Evolutionary conservation across 2,329 filamentous ascomycete genomes (phyloP), one percentile per base, ranked within the genome.

Genomic region (Lecanicillium sp.): DNA sequence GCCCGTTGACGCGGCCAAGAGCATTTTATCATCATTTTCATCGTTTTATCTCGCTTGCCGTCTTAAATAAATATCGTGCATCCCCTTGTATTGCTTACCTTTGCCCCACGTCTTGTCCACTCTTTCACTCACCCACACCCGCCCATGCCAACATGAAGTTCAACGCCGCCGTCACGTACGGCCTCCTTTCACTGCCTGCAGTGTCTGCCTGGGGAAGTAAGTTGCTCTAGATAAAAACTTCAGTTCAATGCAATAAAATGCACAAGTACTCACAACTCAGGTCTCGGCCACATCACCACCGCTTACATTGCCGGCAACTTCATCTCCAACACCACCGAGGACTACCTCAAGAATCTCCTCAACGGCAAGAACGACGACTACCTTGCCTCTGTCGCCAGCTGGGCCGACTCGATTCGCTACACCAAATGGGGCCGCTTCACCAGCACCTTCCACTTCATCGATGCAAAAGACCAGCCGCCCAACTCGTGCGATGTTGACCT

Each of bases 321-420:
- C 56, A 78, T 86, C 43, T 64, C 74, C 46, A 69, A 75, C 29
- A 61, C 70, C 24, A 85, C 81, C 12, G 68, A 77, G 19, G 52
- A 65, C 32, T 78, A 77, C 60, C 76, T 85, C 58, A 74, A 84
- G 59, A 60, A 65, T 4, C 67, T 85, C 43, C 70, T 86, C 35
- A 64, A 71, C 53, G 78, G 76, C 60, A 60, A 73, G 29, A 74
- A 74, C 2, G 63, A 67, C 48, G 73, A 79, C 56, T 84, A 83
- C 58, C 71, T 86, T 21, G 80, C 81, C 40, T 72, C 72, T 49
- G 74, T 84, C 3, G 81, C 83, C 3, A 79, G 79, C 9, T 86
- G 83, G 83, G 81, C 82, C 24, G 82, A 86, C 65, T 80, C 73
- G 32, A 72, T 82, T 61, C 73, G 81, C 20, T 84, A 85, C 66